A percentile compares a stretch with the other conserved stretches of the same genome.
These are phyloP conservation scores for Lentithecium fluviatile DNA, from an alignment of 495 filamentous ascomycete genomes.

Conservation along the genomic window DNA sequence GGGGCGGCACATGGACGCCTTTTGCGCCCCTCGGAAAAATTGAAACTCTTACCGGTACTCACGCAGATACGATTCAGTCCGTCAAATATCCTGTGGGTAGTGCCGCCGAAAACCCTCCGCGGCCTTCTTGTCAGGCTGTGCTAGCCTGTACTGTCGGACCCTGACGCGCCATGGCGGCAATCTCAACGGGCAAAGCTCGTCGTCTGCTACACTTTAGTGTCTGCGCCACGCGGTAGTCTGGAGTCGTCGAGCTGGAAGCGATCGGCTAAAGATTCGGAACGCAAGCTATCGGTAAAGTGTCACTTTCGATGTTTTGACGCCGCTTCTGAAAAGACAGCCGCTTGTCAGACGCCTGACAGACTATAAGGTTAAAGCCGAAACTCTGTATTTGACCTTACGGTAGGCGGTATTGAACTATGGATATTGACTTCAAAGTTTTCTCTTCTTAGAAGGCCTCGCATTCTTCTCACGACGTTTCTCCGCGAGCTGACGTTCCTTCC, in stretches of 20 bases:
- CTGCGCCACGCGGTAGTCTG: not conserved
- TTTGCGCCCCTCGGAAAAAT: not conserved
- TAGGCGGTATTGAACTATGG: constrained; percentile 1
- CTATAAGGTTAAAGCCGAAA: not conserved
- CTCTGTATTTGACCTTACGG: not conserved
- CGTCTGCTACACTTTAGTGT: not conserved
- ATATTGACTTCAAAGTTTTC: constrained; percentile 38
- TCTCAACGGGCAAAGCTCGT: not conserved
- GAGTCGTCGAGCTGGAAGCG: too few species aligned
- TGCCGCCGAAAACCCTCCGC: too few species aligned
- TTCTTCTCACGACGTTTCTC: constrained; percentile 84
- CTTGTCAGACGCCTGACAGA: too few species aligned
- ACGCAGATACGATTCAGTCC: not conserved
- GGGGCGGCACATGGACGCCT: not conserved
- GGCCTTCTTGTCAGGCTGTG: too few species aligned
- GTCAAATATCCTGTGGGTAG: too few species aligned
- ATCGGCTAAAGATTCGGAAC: too few species aligned
- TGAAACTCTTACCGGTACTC: not conserved
- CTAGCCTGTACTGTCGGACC: not conserved
- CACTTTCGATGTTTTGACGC: too few species aligned
- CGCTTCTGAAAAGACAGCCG: too few species aligned
- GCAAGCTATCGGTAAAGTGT: too few species aligned
- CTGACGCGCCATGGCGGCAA: too few species aligned
- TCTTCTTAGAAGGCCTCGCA: constrained; percentile 73
- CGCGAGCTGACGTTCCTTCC: constrained; percentile 72